Percentiles rank a stretch among this genome's conserved stretches.
Conservation (phyloP, 768 basidiomycete genomes). For the Hypsizygus marmoreus region DNA sequence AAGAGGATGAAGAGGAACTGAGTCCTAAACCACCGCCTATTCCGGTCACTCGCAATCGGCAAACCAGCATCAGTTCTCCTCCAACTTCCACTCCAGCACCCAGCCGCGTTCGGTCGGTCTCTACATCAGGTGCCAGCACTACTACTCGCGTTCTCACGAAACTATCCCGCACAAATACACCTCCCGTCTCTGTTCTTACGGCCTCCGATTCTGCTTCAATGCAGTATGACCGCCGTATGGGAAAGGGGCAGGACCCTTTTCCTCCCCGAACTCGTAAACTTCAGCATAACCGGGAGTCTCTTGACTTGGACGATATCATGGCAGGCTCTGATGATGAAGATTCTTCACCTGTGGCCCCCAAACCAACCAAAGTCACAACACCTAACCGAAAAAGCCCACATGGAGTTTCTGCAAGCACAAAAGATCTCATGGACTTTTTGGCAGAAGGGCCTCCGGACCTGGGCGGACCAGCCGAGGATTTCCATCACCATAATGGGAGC, state of each 20-base stretch:
- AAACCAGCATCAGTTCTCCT: conserved; percentile 45
- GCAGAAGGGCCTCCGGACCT: conserved; percentile 58
- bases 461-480: conserved; percentile 56
- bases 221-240: conserved; percentile 25
- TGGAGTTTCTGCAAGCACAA: conserved; percentile 44
- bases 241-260: conserved; percentile 32
- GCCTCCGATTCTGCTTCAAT: conserved; percentile 26
- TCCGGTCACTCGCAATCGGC: conserved; percentile 39
- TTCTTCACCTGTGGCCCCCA: conserved; percentile 18
- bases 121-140: conserved; percentile 33
- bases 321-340: conserved; percentile 67
- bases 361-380: conserved; percentile 20
- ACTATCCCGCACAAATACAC: conserved; percentile 27
- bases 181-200: conserved; percentile 31
- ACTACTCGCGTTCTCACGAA: conserved; percentile 28
- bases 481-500: conserved; percentile 23
- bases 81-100: conserved; percentile 34
- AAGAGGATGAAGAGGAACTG: conserved; percentile 65
- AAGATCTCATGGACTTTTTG: conserved; percentile 59
- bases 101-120: conserved; percentile 42
- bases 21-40: conserved; percentile 28
- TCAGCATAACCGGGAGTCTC: conserved; percentile 61
- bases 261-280: conserved; percentile 54
- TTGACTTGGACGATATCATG: conserved; percentile 79
- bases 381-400: conserved; percentile 23